Base-by-base conservation (phyloP, 257 asterid species). In the Oldenlandia corymbosa region DNA sequence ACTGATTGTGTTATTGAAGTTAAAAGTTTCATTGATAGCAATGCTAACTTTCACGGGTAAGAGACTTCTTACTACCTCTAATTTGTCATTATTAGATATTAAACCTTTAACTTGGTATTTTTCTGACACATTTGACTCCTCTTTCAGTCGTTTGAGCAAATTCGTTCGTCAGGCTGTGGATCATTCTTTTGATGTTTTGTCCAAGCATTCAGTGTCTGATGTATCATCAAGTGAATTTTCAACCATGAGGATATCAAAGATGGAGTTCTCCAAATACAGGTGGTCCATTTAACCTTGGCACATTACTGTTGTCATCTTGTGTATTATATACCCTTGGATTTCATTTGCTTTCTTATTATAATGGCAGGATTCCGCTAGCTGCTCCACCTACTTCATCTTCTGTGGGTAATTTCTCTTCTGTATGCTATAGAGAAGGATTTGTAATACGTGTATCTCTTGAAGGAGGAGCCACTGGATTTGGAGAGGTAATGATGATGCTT, bases 361-460 rank as follows among this genome's bases (percentile, higher is more conserved):
- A 68, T 79, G 68, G 71, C 85, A 93, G 99, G 75, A 80, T 93
- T 79, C 80, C 78, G 79, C 81, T 93, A 68, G 76, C 80, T 60
- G 88, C 97, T 65, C 97, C 97, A 65, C 95, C 99, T 63, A 93
- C 97, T 61, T 81, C 97, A 69, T 78, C 92, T 63, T 79, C 87
- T 17, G 73, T 65, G 67, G 66, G 46, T 70, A 64, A 79, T 64
- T 62, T 58, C 67, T 68, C 76, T 13, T 60, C 70, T 46, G 43
- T 76, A 48, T 75, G 81, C 68, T 77, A 81, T 13, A 83, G 99
- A 80, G 95, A 93, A 83, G 99, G 99, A 62, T 87, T 87, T 73
- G 70, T 93, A 21, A 73, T 90, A 66, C 67, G 83, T 56, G 48
- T 93, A 76, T 68, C 76, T 67, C 91, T 93, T 63, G 92, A 88